phyloP scores from a whole-genome alignment of 2,329 filamentous ascomycete genomes.

The Fusarium phyllophilum region DNA sequence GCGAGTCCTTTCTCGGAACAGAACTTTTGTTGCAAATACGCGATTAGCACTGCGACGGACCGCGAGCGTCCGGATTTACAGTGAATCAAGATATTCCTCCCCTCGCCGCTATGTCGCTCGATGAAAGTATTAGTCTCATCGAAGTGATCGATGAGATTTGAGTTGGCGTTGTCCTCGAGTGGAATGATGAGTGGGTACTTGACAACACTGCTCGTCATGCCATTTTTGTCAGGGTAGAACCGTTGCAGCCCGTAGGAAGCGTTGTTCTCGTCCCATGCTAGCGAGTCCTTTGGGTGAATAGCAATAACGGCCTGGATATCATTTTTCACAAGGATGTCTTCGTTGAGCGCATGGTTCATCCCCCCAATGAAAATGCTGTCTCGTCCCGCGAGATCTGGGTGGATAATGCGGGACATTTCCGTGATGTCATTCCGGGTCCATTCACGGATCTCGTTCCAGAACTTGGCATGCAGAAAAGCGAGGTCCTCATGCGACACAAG shows the following conservation, averaged over 20 bases:
- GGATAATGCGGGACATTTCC: neutral
- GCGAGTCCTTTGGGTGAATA: neutral
- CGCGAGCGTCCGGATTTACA: neutral
- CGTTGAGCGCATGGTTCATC: constrained; percentile 1
- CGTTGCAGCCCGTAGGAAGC: neutral
- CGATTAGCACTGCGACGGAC: neutral
- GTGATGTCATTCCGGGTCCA: neutral
- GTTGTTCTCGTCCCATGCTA: neutral
- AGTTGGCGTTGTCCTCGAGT: neutral
- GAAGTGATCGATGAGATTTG: neutral
- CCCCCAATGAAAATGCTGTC: neutral
- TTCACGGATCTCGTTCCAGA: neutral
- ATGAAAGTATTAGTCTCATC: neutral
- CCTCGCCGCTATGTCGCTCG: fast-evolving
- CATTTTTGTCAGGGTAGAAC: neutral
- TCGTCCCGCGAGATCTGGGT: neutral
- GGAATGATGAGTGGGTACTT: neutral
- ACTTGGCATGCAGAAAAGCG: neutral
- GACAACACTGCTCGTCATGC: neutral
- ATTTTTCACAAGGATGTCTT: neutral
- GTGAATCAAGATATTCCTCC: neutral
- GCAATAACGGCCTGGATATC: neutral
- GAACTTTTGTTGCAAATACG: neutral
- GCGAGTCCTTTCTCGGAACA: neutral
- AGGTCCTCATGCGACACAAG: neutral